Evolutionary conservation across 768 basidiomycete genomes (phyloP).

Genomic region (Suillus placidus): DNA sequence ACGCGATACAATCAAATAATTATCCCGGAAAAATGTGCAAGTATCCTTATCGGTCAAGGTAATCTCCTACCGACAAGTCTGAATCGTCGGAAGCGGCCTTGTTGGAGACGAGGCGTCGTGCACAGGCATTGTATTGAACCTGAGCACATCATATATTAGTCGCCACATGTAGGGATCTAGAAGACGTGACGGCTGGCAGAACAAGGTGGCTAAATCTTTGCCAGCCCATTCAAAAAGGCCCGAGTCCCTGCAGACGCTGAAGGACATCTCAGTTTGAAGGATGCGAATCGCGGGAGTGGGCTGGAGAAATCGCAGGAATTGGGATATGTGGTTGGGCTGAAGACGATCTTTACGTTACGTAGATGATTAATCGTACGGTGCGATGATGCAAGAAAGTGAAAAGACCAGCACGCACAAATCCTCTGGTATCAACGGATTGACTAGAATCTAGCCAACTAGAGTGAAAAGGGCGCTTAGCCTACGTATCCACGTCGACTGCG

Average conservation of each 20-base stretch:
- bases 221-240: constrained; percentile 75
- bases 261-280: constrained; percentile 73
- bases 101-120: constrained; percentile 42
- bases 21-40: constrained; percentile 66
- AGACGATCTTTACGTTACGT: constrained; percentile 59
- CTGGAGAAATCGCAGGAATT: constrained; percentile 71
- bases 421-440: background rate
- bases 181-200: constrained; percentile 65
- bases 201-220: constrained; percentile 59
- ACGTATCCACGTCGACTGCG: constrained; percentile 70
- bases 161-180: constrained; percentile 71
- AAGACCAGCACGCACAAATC: constrained; percentile 46
- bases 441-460: background rate
- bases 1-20: constrained; percentile 69
- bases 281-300: constrained; percentile 50
- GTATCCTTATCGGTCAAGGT: constrained; percentile 63
- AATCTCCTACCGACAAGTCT: constrained; percentile 51
- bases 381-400: background rate
- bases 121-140: constrained; percentile 67
- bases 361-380: background rate
- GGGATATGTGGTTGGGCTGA: constrained; percentile 77
- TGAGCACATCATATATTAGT: constrained; percentile 67
- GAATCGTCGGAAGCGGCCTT: constrained; percentile 30
- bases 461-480: constrained; percentile 46
- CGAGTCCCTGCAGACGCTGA: constrained; percentile 70